A percentile compares a stretch with the other conserved stretches of the same genome.
These are phyloP conservation scores for Cordia subcordata DNA, from an alignment of 257 asterid genomes.

Conservation along the genomic window DNA sequence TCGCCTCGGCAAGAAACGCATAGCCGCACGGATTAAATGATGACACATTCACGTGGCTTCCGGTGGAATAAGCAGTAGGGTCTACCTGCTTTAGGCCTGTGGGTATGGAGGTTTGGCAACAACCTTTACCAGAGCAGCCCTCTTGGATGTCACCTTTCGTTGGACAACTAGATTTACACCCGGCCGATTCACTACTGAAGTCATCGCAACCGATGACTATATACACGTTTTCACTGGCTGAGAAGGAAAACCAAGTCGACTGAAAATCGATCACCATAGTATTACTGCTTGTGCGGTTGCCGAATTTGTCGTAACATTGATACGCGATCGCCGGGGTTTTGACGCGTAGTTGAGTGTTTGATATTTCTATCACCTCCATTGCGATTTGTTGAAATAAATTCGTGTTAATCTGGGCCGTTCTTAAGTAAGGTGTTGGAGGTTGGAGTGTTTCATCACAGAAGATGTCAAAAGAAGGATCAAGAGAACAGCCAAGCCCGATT, in stretches of 20 bases:
- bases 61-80: background rate
- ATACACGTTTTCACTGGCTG: background rate
- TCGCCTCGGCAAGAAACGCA: background rate
- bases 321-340: background rate
- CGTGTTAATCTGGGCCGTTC: background rate
- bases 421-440: constrained; percentile 20
- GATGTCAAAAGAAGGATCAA: constrained; percentile 22
- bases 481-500: constrained; percentile 22
- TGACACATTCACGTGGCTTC: background rate
- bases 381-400: background rate
- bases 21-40: background rate
- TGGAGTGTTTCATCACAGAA: constrained; percentile 17
- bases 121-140: background rate
- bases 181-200: background rate
- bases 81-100: background rate
- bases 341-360: background rate
- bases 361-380: background rate
- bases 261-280: background rate
- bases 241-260: background rate
- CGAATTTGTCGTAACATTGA: background rate
- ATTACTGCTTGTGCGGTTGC: background rate
- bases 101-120: constrained; percentile 2
- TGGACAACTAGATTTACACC: background rate
- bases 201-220: background rate
- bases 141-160: background rate